Conservation (phyloP, 306 rosid genomes). For the Acacia crassicarpa region DNA sequence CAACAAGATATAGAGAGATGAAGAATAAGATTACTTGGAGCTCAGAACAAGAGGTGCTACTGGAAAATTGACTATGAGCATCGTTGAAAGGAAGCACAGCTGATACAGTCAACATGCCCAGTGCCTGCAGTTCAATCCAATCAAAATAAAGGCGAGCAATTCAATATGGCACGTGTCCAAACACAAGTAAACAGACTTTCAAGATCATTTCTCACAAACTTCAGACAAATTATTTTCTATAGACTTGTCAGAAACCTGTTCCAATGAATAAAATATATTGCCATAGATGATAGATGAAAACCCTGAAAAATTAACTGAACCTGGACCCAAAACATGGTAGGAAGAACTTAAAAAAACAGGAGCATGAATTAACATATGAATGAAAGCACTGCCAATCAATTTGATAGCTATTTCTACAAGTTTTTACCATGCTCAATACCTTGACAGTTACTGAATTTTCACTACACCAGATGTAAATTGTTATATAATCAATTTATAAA, state of each 20-base stretch:
- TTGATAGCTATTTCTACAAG: background rate
- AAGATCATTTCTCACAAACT: background rate
- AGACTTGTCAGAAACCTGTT: background rate
- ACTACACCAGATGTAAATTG: background rate
- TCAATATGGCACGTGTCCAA: background rate
- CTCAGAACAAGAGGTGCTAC: constrained; percentile 22
- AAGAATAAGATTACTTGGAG: constrained; percentile 56
- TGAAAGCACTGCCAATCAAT: background rate
- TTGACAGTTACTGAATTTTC: background rate
- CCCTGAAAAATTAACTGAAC: background rate
- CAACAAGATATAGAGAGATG: constrained; percentile 62
- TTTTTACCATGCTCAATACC: background rate
- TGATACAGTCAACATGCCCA: constrained; percentile 53
- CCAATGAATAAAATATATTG: background rate
- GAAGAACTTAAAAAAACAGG: background rate
- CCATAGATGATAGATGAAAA: background rate
- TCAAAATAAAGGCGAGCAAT: background rate
- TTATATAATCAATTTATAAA: background rate
- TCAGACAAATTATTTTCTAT: background rate
- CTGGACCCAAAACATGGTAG: background rate
- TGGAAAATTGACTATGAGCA: constrained; percentile 30
- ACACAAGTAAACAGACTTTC: background rate
- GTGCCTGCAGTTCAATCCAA: constrained; percentile 44
- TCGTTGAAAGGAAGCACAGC: constrained; percentile 40
- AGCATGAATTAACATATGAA: background rate